Evolutionary conservation across 495 filamentous ascomycete species (phyloP), one percentile per base, ranked within the genome.

Genomic region (Daldinia grandis): DNA sequence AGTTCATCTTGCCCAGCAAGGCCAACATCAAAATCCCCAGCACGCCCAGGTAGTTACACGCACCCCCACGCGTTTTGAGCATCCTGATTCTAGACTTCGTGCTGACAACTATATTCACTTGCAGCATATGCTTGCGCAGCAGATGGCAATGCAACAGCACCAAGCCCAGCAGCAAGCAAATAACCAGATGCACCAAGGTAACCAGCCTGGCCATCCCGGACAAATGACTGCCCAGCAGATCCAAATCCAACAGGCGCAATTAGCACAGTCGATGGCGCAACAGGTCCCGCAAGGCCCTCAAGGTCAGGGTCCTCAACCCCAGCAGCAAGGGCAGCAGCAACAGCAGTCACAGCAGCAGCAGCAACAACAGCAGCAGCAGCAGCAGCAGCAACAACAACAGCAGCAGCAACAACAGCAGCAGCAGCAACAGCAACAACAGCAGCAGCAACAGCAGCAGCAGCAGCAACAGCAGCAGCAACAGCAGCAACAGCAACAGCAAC

Each of bases 121-220:
- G 37, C 62, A 76, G 69, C 77, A 80, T 25, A 56, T 78, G 5
- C 44, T 81, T 17, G 74, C 78, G 6, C 80, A 81, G 56, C 80
- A 82, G 64, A 66, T 81, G 40, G 79, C 80, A 14, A 65, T 81
- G 62, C 78, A 80, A 64, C 83, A 84, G 74, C 82, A 82, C 3
- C 85, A 87, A 72, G 81, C 80, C 53, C 87, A 87, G 57, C 83
- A 85, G 1, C 71, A 77, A n/a, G 75, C 75, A 64, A 86, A 82
- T 65, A 73, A 71, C 14, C 77, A 78, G 25, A 79, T 81, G 72
- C 78, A 80, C 38, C 80, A 81, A 50, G 79, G 72, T 17, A 77
- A 71, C 9, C 78, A 78, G 56, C 78, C 76, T 15, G 77, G 77
- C 25, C 83, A 85, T 31, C 82, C 80, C 19, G 74, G 66, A 21